phyloP scores from a whole-genome alignment of 768 basidiomycete species.

The Tricholomella constricta region DNA sequence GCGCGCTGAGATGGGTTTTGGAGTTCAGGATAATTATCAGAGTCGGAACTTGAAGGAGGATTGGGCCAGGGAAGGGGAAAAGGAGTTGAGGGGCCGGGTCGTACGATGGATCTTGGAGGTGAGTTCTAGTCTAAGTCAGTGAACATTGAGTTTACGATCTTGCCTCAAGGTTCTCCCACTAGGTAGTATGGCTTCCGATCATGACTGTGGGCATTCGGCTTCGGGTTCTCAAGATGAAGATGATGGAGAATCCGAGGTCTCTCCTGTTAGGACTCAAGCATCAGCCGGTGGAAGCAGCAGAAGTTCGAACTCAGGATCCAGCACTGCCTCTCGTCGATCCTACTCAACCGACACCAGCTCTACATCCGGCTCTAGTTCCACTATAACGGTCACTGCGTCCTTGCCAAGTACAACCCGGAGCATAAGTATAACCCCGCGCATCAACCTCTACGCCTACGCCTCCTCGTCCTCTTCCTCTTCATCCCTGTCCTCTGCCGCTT shows the following conservation, averaged over 20 bases:
- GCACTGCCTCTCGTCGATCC: not conserved
- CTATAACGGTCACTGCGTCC: slow-evolving; percentile 5
- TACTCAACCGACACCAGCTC: not conserved
- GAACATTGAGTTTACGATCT: not conserved
- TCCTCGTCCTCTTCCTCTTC: slow-evolving; percentile 13
- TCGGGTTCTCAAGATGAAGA: not conserved
- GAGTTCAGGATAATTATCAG: slow-evolving; percentile 13
- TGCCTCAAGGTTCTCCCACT: no score
- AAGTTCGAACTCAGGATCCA: not conserved
- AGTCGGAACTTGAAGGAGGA: not conserved
- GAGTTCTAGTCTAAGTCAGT: slow-evolving; percentile 4
- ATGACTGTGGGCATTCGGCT: no score
- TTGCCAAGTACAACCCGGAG: not conserved
- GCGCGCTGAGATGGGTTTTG: slow-evolving; percentile 23
- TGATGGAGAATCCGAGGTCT: not conserved
- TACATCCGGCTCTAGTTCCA: not conserved
- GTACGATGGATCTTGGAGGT: slow-evolving; percentile 52
- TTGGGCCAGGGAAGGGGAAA: slow-evolving; percentile 17
- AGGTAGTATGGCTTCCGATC: not conserved
- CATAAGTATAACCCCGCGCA: not conserved
- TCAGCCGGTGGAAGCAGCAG: not conserved
- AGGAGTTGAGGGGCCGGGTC: slow-evolving; percentile 33
- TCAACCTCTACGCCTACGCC: slow-evolving; percentile 3
- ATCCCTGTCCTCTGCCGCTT: not conserved
- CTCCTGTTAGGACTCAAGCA: not conserved